These are phyloP conservation scores for Phaeosphaeriaceae sp. DNA, from an alignment of 2,329 filamentous ascomycete species.

Conservation along the genomic window DNA sequence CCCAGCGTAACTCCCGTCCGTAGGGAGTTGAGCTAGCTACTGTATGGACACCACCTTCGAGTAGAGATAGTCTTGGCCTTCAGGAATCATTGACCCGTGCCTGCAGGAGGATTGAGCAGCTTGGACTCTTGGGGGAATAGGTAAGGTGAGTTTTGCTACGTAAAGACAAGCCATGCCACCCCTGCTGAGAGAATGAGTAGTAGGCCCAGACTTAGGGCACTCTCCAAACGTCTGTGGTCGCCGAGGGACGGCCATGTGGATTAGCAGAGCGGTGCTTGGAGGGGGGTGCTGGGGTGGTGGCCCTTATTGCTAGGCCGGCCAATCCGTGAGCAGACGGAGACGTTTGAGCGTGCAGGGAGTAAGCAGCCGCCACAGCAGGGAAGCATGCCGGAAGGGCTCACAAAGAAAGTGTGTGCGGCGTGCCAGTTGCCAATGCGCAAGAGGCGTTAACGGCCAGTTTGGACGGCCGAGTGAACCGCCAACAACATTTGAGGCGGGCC, in stretches of 20 bases:
- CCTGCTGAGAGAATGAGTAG: constrained; percentile 18
- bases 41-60: constrained; percentile 31
- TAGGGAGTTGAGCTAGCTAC: constrained; percentile 36
- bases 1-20: constrained; percentile 47
- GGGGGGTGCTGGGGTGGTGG: too few relatives aligned
- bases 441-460: constrained; percentile 35
- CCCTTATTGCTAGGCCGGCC: constrained; percentile 20
- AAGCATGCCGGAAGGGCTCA: constrained; percentile 16
- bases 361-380: constrained; percentile 39
- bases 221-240: constrained; percentile 19
- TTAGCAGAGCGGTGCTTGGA: constrained; percentile 8
- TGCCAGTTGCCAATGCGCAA: constrained; percentile 15
- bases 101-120: constrained; percentile 6
- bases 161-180: constrained; percentile 1
- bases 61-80: constrained; percentile 21
- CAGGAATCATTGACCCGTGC: constrained; percentile 14
- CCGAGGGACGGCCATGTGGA: constrained; percentile 13
- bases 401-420: constrained; percentile 1
- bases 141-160: too few relatives aligned
- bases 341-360: constrained; percentile 38
- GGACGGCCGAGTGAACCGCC: constrained; percentile 27
- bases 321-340: constrained; percentile 29
- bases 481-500: constrained; percentile 30
- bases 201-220: constrained; percentile 30
- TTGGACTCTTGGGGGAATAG: neutral